These are phyloP conservation scores for Fusarium miscanthi DNA, from an alignment of 2,329 filamentous ascomycete genomes.

Conservation along the genomic window DNA sequence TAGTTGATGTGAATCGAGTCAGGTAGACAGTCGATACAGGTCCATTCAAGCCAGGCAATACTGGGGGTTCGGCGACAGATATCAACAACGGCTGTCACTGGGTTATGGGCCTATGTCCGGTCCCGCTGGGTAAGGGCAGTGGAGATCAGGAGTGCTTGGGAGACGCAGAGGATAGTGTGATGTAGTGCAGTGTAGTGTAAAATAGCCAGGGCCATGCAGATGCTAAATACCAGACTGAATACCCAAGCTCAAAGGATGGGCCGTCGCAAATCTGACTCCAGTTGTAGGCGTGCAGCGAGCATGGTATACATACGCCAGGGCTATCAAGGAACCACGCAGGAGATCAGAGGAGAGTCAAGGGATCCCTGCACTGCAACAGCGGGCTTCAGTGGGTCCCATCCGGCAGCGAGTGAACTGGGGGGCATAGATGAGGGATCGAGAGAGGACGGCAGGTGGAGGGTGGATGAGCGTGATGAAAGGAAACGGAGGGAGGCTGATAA, in stretches of 20 bases:
- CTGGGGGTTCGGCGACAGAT: constrained; percentile 31
- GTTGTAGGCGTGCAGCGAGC: constrained; percentile 41
- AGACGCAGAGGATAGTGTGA: constrained; percentile 1
- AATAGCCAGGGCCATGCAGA: constrained; percentile 32
- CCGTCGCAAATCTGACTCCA: constrained; percentile 42
- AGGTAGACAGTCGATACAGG: constrained; percentile 19
- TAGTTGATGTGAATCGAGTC: constrained; percentile 31
- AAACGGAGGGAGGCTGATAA: constrained; percentile 25
- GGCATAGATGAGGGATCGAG: constrained; percentile 23
- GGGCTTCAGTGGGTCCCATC: constrained; percentile 41
- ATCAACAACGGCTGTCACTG: constrained; percentile 25
- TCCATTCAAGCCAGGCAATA: constrained; percentile 14
- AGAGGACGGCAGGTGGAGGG: constrained; percentile 17
- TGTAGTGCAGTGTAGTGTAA: constrained; percentile 15
- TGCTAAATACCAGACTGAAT: constrained; percentile 34
- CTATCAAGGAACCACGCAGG: constrained; percentile 42
- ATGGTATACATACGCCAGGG: constrained; percentile 35
- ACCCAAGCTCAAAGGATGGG: constrained; percentile 16
- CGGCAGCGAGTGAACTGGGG: constrained; percentile 34
- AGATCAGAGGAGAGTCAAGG: constrained; percentile 41
- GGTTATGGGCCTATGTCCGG: constrained; percentile 18
- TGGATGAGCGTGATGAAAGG: constrained; percentile 12
- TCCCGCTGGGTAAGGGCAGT: constrained; percentile 37
- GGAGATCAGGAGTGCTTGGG: constrained; percentile 22
- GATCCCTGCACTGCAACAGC: constrained; percentile 37